A percentile compares a stretch with the other conserved stretches of the same genome.
These are phyloP conservation scores for Fusarium equiseti DNA, from an alignment of 2,329 filamentous ascomycete genomes.

Conservation along the genomic window DNA sequence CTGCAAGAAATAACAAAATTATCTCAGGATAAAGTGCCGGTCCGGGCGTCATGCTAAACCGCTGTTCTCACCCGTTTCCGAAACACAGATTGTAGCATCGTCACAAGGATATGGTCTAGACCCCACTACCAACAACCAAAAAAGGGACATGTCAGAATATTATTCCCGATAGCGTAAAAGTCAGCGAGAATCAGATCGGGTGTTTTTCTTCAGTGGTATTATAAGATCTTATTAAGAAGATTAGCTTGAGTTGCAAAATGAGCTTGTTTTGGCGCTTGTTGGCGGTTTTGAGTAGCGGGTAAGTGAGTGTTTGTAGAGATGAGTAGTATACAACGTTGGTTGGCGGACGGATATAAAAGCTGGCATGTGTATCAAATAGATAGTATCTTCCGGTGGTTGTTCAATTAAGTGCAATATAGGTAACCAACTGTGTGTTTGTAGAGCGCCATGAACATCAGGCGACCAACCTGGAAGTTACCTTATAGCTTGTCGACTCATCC, in stretches of 20 bases:
- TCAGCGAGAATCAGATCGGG: not conserved
- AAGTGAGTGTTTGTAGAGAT: not conserved
- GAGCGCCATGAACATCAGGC: not conserved
- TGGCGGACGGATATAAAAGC: too few species aligned
- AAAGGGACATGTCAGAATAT: not conserved
- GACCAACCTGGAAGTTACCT: not conserved
- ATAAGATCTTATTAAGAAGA: not conserved
- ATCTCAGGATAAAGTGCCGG: slow-evolving; percentile 15
- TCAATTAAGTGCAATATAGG: not conserved
- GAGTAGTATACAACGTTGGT: not conserved
- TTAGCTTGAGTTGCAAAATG: not conserved
- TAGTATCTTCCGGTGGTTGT: not conserved
- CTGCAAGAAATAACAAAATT: slow-evolving; percentile 8
- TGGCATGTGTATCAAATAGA: not conserved
- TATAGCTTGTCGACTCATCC: not conserved
- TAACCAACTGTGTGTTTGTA: not conserved
- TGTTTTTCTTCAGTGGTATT: not conserved
- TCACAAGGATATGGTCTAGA: slow-evolving; percentile 20
- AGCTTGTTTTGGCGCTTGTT: not conserved
- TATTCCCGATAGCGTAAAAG: not conserved
- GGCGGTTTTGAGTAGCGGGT: not conserved
- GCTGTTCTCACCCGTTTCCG: slow-evolving; percentile 29
- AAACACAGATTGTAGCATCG: slow-evolving; percentile 39
- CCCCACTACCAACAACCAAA: not conserved
- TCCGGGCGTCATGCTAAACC: slow-evolving; percentile 21